These are phyloP conservation scores for Orbilia oligospora DNA, from an alignment of 2,329 filamentous ascomycete genomes.

Conservation along the genomic window DNA sequence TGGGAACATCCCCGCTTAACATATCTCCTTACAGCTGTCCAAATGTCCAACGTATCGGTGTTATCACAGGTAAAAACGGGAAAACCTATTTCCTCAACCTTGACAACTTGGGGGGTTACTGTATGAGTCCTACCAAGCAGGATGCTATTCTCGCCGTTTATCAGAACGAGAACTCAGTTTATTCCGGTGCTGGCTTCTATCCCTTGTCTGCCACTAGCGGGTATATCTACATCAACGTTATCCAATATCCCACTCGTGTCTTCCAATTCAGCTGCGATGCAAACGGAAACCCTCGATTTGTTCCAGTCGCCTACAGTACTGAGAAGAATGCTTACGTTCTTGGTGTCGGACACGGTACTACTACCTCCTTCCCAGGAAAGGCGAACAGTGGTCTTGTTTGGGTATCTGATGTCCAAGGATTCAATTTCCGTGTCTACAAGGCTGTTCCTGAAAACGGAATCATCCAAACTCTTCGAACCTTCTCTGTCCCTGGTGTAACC, in stretches of 20 bases:
- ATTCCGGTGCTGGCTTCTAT: slow-evolving; percentile 70
- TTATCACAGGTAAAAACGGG: slow-evolving; percentile 71
- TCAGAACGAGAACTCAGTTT: slow-evolving; percentile 71
- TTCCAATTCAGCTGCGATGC: slow-evolving; percentile 73
- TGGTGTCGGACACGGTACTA: slow-evolving; percentile 73
- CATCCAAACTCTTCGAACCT: slow-evolving; percentile 70
- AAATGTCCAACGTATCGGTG: slow-evolving; percentile 69
- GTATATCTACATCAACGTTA: slow-evolving; percentile 71
- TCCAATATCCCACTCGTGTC: slow-evolving; percentile 72
- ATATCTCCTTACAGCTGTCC: slow-evolving; percentile 70
- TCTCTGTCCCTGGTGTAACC: slow-evolving; percentile 71
- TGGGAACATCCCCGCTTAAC: slow-evolving; percentile 69
- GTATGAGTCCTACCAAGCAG: slow-evolving; percentile 68
- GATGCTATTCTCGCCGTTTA: slow-evolving; percentile 69
- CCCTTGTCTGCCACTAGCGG: slow-evolving; percentile 68
- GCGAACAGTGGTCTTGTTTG: slow-evolving; percentile 73
- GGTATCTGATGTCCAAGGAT: slow-evolving; percentile 73
- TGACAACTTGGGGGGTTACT: slow-evolving; percentile 71
- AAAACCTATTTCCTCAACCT: slow-evolving; percentile 71
- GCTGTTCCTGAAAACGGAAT: slow-evolving; percentile 70
- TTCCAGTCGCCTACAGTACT: slow-evolving; percentile 71
- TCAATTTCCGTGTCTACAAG: slow-evolving; percentile 72
- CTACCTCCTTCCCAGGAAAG: slow-evolving; percentile 72
- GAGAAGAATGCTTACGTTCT: slow-evolving; percentile 72
- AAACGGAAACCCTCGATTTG: slow-evolving; percentile 71